These are phyloP conservation scores for Aspergillus homomorphus DNA, from an alignment of 495 filamentous ascomycete genomes.

Conservation along the genomic window DNA sequence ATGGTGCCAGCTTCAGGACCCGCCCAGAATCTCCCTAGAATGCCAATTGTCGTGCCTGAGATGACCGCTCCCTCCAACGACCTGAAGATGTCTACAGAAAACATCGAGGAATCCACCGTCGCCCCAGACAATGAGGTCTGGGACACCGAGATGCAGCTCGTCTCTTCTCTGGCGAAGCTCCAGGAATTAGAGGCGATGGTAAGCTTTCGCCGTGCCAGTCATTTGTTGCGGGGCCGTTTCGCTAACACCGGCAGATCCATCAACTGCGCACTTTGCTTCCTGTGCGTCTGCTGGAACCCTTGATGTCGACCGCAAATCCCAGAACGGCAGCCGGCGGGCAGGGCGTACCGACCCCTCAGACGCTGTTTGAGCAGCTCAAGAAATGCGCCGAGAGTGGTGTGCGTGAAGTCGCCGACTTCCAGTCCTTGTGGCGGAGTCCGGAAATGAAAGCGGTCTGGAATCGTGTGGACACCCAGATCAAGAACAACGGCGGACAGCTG, in stretches of 20 bases:
- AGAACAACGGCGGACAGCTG: conserved; percentile 34
- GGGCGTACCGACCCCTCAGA: conserved; percentile 28
- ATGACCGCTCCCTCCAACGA: background rate
- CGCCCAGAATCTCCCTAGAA: background rate
- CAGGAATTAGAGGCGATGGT: conserved; percentile 43
- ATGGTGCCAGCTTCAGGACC: background rate
- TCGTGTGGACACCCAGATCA: conserved; percentile 32
- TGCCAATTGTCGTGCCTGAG: conserved; percentile 5
- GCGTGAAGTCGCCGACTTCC: conserved; percentile 32
- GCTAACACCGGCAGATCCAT: conserved; percentile 32
- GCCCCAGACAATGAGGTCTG: conserved; percentile 15
- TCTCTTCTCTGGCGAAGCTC: conserved; percentile 43
- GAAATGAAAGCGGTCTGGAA: conserved; percentile 40
- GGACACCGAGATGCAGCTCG: conserved; percentile 40
- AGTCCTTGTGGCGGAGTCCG: conserved; percentile 34
- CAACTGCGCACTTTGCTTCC: conserved; percentile 42
- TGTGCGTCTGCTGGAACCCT: conserved; percentile 34
- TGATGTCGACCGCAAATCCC: conserved; percentile 32
- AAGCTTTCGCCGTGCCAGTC: too few relatives aligned
- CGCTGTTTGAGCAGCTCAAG: conserved; percentile 27
- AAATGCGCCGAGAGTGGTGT: conserved; percentile 27
- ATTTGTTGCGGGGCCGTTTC: background rate
- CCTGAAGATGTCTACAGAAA: background rate
- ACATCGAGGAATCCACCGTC: background rate
- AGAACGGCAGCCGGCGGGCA: conserved; percentile 14